These are phyloP conservation scores for Ophiocordyceps sinensis DNA, from an alignment of 2,329 filamentous ascomycete genomes.

Conservation along the genomic window DNA sequence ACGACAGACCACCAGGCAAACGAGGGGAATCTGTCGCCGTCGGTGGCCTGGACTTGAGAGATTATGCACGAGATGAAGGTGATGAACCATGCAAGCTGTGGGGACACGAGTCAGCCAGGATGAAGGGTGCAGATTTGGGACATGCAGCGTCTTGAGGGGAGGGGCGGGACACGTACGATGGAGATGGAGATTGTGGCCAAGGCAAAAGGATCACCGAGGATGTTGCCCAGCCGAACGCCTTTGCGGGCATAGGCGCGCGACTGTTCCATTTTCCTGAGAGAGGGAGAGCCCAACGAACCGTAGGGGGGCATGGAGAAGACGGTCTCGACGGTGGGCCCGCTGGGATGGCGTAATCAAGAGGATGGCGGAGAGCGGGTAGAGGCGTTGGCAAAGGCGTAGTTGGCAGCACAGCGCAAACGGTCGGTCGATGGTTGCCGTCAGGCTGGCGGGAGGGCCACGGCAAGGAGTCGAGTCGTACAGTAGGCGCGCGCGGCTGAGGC, in stretches of 20 bases:
- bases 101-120: slow-evolving; percentile 7
- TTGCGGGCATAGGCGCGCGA: slow-evolving; percentile 43
- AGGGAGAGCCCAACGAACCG: slow-evolving; percentile 59
- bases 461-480: background rate
- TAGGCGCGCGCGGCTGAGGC: background rate
- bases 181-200: slow-evolving; percentile 87
- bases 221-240: slow-evolving; percentile 68
- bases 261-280: slow-evolving; percentile 68
- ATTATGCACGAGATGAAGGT: slow-evolving; percentile 78
- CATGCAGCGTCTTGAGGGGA: background rate
- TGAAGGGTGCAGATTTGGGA: background rate
- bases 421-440: slow-evolving; percentile 1
- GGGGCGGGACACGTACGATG: slow-evolving; percentile 46
- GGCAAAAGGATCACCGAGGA: slow-evolving; percentile 91
- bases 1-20: slow-evolving; percentile 87
- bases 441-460: background rate
- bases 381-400: background rate
- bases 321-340: background rate
- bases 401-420: background rate
- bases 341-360: background rate
- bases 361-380: background rate
- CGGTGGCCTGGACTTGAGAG: slow-evolving; percentile 36
- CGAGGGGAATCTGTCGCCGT: slow-evolving; percentile 49
- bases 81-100: slow-evolving; percentile 85
- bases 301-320: slow-evolving; percentile 55